These are phyloP conservation scores for Phoma herbarum DNA, from an alignment of 2,329 filamentous ascomycete species.

Conservation along the genomic window DNA sequence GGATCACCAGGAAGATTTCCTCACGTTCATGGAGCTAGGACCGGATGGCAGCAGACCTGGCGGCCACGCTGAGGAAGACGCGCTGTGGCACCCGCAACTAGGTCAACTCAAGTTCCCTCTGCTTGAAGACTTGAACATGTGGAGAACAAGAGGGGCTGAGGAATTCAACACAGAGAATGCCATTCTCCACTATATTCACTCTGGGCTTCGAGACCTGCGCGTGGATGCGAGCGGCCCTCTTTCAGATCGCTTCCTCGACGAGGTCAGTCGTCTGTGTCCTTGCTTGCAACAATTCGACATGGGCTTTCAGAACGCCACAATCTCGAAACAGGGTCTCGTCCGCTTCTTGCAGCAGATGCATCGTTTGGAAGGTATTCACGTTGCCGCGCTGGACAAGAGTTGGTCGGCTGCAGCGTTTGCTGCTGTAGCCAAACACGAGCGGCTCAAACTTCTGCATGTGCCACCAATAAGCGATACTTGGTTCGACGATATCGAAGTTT, in stretches of 20 bases:
- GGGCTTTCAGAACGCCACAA: not conserved
- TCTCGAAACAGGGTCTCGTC: conserved; percentile 3
- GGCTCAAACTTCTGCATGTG: conserved; percentile 4
- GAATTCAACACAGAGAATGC: not conserved
- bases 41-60: no score
- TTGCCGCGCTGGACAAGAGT: conserved; percentile 1
- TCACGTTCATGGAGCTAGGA: no score
- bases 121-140: not conserved
- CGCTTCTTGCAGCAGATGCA: conserved; percentile 3
- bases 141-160: not conserved
- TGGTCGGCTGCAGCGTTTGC: conserved; percentile 4
- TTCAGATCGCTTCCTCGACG: conserved; percentile 4
- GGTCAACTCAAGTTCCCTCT: not conserved
- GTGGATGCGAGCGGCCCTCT: conserved; percentile 1
- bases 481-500: not conserved
- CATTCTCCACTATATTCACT: conserved; percentile 4
- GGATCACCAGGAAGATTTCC: not conserved
- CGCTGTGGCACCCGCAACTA: not conserved
- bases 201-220: not conserved
- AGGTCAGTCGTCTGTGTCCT: conserved; percentile 3
- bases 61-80: not conserved
- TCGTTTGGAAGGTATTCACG: not conserved
- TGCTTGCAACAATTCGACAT: conserved; percentile 1
- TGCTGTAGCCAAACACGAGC: not conserved
- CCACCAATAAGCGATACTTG: not conserved